Evolutionary conservation across 768 basidiomycete genomes (phyloP).

Genomic region (Amanita molliuscula): DNA sequence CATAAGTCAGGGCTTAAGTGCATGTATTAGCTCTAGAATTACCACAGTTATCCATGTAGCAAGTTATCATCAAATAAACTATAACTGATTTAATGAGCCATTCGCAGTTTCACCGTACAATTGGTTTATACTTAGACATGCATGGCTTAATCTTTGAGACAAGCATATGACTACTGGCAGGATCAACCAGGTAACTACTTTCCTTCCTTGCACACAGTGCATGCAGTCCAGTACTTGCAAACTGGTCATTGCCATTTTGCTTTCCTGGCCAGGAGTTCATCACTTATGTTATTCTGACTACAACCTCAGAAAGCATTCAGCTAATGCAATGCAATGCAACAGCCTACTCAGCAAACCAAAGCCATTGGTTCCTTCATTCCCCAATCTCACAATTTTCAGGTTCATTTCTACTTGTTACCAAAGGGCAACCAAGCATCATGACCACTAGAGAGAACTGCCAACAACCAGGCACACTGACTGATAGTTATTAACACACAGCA

Average conservation of each 20-base stretch:
- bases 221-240: slow-evolving; percentile 12
- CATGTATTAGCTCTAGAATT: slow-evolving; percentile 74
- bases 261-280: neutral
- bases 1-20: slow-evolving; percentile 59
- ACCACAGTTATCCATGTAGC: slow-evolving; percentile 75
- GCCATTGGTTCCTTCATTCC: slow-evolving; percentile 19
- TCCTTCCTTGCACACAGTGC: slow-evolving; percentile 11
- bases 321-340: neutral
- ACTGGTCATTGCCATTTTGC: neutral
- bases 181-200: slow-evolving; percentile 77
- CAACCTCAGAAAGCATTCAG: neutral
- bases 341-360: slow-evolving; percentile 5
- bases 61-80: slow-evolving; percentile 71
- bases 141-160: slow-evolving; percentile 80
- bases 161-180: slow-evolving; percentile 81
- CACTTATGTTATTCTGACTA: neutral
- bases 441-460: slow-evolving; percentile 28
- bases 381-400: slow-evolving; percentile 23
- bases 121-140: slow-evolving; percentile 71
- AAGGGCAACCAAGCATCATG: slow-evolving; percentile 23
- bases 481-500: too few relatives aligned
- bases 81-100: slow-evolving; percentile 81
- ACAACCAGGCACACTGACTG: slow-evolving; percentile 21
- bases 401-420: slow-evolving; percentile 12
- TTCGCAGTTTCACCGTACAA: slow-evolving; percentile 73